Evolutionary conservation across 192 early-diverging fungal genomes (phyloP).

Genomic region (Coemansia pectinata): DNA sequence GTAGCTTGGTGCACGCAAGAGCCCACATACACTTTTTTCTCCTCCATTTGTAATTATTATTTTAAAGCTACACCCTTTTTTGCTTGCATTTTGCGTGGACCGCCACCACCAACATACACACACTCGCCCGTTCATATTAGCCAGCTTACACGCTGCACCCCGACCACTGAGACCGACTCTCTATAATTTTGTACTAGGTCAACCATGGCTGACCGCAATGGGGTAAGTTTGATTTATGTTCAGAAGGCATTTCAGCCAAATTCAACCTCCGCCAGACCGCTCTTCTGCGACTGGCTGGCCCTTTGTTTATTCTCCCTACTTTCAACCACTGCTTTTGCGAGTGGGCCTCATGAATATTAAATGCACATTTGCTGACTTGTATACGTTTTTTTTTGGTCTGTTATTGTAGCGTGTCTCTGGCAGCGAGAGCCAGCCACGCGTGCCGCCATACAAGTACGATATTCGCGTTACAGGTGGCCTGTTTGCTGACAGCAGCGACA

Average conservation of each 20-base stretch:
- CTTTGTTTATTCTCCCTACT: no score
- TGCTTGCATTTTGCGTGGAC: constrained; percentile 5
- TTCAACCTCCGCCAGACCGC: neutral
- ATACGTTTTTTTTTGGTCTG: neutral
- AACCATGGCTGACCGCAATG: constrained; percentile 32
- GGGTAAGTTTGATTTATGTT: constrained; percentile 21
- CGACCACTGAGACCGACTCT: neutral
- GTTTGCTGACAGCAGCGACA: constrained; percentile 32
- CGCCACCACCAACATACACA: neutral
- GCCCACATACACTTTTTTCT: neutral
- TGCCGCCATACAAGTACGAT: constrained; percentile 54
- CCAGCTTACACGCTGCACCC: neutral
- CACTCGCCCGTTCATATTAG: neutral
- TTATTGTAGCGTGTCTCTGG: constrained; percentile 25
- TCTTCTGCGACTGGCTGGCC: neutral
- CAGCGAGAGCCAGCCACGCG: constrained; percentile 19
- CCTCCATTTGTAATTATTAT: constrained; percentile 13
- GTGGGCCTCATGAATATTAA: neutral
- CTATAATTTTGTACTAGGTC: neutral
- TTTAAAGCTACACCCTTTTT: constrained; percentile 3
- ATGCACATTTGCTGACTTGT: neutral
- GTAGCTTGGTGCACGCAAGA: constrained; percentile 3
- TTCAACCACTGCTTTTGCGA: neutral
- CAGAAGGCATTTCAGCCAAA: neutral
- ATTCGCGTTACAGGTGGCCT: constrained; percentile 56